Evolutionary conservation across 1,139 yeast genomes (phyloP), one percentile per base, ranked within the genome.

Genomic region (Ogataea hybrid): DNA sequence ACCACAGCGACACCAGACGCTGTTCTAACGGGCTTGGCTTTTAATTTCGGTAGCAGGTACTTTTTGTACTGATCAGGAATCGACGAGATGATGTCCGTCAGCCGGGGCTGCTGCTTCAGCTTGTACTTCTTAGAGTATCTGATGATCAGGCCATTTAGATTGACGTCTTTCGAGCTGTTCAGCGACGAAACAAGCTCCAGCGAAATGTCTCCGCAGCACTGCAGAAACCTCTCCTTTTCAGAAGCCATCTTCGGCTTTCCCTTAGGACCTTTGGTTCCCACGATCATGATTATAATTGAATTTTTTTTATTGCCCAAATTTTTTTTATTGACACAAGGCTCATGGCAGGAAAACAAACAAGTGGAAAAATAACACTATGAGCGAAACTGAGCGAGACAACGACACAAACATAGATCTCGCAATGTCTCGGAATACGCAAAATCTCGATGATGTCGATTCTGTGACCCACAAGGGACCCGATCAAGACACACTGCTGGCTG

Each of bases 1-100:
- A 92, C 98, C 17, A 92, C 98, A 6, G 98, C 98, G 47, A 92
- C 94, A 58, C 92, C 99, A 9, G 96, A 86, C 0, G 99, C 99
- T 0, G 99, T 94, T 64, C 99, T 77, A 37, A 92, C 97, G 0
- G 99, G 99, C 64, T 92, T 92, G 22, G 98, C 98, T 68, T 92
- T 88, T 39, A 92, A 73, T 65, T 90, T 90, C 3, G 98, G 98
- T 37, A 94, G 71, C 46, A 92, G 69, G 60, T 90, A 89, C 61
- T 88, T 88, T 64, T 88, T 89, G 64, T 92, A 84, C 59, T 90
- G 97, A 60, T 92, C 97, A 2, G 99, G 99, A 48, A 92, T 92
- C 1, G 97, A 85, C 23, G 90, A 80, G 34, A 92, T 92, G 57
- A 92, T 89, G 65, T 92, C 99, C 1, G 97, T 92, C 42, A 92